Conservation (phyloP, 2,329 filamentous ascomycete genomes). For the Colletotrichum cereale region DNA sequence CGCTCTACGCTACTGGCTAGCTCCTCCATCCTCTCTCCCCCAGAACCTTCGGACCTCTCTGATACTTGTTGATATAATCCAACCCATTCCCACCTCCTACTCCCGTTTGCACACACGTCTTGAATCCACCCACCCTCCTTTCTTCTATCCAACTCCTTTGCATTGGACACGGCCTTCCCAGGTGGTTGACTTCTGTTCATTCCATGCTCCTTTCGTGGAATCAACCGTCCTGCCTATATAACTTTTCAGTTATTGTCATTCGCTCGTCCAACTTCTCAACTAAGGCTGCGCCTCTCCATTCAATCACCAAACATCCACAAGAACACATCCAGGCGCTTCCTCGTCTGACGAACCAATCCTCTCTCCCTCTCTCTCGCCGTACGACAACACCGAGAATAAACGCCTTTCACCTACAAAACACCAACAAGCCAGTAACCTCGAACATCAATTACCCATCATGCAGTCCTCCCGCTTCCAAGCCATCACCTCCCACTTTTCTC, state of each 20-base stretch:
- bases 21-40: background rate
- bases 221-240: conserved; percentile 50
- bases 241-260: conserved; percentile 44
- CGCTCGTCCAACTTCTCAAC: conserved; percentile 42
- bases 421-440: background rate
- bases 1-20: conserved; percentile 6
- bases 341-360: background rate
- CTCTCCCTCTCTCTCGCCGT: background rate
- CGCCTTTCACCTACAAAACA: background rate
- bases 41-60: background rate
- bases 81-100: conserved; percentile 9
- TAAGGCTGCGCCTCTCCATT: conserved; percentile 50
- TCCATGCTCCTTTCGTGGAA: conserved; percentile 41
- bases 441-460: conserved; percentile 52
- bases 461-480: conserved; percentile 62
- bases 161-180: conserved; percentile 1
- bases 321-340: background rate
- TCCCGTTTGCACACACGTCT: background rate
- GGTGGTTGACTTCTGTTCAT: conserved; percentile 24
- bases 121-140: background rate
- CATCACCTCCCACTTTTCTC: conserved; percentile 64
- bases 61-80: conserved; percentile 19
- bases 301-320: conserved; percentile 20
- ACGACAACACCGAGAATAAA: background rate
- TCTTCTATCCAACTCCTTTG: background rate